Conservation (phyloP, 495 filamentous ascomycete species). For the Xylaria grammica region DNA sequence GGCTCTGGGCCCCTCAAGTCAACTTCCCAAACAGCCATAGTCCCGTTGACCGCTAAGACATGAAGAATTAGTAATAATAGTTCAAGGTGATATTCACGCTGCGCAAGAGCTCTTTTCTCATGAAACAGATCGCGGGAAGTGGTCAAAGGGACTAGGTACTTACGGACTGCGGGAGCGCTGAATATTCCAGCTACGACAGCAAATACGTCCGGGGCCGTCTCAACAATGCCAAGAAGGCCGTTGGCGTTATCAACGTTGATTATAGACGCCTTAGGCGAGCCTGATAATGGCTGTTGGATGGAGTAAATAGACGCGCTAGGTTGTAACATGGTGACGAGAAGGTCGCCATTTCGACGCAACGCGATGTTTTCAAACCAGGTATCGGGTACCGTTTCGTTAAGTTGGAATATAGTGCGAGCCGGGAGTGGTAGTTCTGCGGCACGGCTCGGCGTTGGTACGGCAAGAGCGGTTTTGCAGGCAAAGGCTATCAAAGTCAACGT, state of each 20-base stretch:
- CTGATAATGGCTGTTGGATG: conserved; percentile 19
- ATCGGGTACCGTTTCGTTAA: conserved; percentile 25
- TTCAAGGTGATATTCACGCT: background rate
- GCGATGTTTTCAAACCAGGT: conserved; percentile 50
- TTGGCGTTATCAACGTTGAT: conserved; percentile 27
- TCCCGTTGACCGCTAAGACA: conserved; percentile 3
- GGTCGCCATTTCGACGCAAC: conserved; percentile 41
- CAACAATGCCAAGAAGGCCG: conserved; percentile 39
- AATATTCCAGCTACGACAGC: conserved; percentile 23
- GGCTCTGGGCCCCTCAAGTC: conserved; percentile 5
- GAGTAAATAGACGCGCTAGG: conserved; percentile 26
- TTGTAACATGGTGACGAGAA: conserved; percentile 37
- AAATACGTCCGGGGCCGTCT: conserved; percentile 37
- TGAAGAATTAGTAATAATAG: conserved; percentile 7
- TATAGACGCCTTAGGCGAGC: conserved; percentile 24
- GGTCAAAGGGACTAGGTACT: background rate
- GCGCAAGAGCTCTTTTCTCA: background rate
- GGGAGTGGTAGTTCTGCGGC: conserved; percentile 18
- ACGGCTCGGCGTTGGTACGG: conserved; percentile 4
- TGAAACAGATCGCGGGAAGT: background rate
- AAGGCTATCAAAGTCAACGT: conserved; percentile 2
- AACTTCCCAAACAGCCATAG: conserved; percentile 19
- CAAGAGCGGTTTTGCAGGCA: background rate
- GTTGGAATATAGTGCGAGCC: conserved; percentile 30
- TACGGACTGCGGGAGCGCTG: conserved; percentile 26